Evolutionary conservation across 352 stramenopile species (phyloP).

Genomic region (Pythium aristosporum): DNA sequence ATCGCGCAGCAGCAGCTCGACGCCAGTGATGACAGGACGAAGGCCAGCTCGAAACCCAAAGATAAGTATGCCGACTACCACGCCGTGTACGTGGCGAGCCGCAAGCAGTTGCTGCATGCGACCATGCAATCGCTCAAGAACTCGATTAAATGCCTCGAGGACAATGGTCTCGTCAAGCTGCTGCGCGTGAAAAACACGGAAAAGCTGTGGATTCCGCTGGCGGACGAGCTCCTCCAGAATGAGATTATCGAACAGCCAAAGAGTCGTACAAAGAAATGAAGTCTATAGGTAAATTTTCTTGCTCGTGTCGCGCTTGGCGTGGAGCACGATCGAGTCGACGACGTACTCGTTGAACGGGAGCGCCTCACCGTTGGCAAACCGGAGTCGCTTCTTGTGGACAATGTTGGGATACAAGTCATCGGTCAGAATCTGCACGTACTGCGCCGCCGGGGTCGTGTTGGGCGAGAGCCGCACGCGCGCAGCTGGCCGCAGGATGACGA

Average conservation of each 20-base stretch:
- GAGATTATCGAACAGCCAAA: slow-evolving; percentile 31
- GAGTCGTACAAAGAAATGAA: background rate
- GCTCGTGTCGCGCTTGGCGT: slow-evolving; percentile 69
- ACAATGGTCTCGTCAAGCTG: slow-evolving; percentile 50
- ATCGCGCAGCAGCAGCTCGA: slow-evolving; percentile 22
- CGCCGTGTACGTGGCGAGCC: slow-evolving; percentile 46
- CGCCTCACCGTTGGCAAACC: slow-evolving; percentile 66
- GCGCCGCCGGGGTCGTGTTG: slow-evolving; percentile 39
- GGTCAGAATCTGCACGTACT: slow-evolving; percentile 66
- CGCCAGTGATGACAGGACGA: background rate
- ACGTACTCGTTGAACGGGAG: slow-evolving; percentile 74
- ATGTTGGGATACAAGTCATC: slow-evolving; percentile 74
- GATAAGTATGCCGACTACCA: slow-evolving; percentile 39
- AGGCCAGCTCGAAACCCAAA: background rate
- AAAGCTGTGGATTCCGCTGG: slow-evolving; percentile 50
- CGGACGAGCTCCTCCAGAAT: slow-evolving; percentile 36
- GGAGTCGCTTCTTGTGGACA: slow-evolving; percentile 78
- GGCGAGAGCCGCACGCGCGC: slow-evolving; percentile 52
- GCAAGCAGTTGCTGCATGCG: slow-evolving; percentile 51
- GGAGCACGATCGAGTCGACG: slow-evolving; percentile 56
- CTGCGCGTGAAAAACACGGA: slow-evolving; percentile 39
- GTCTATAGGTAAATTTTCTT: slow-evolving; percentile 60
- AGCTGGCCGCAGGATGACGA: slow-evolving; percentile 53
- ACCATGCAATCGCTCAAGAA: slow-evolving; percentile 60
- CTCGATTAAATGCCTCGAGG: slow-evolving; percentile 58